Evolutionary conservation across 176 grass and related monocot species (phyloP).

Genomic region (Carex scoparia): DNA sequence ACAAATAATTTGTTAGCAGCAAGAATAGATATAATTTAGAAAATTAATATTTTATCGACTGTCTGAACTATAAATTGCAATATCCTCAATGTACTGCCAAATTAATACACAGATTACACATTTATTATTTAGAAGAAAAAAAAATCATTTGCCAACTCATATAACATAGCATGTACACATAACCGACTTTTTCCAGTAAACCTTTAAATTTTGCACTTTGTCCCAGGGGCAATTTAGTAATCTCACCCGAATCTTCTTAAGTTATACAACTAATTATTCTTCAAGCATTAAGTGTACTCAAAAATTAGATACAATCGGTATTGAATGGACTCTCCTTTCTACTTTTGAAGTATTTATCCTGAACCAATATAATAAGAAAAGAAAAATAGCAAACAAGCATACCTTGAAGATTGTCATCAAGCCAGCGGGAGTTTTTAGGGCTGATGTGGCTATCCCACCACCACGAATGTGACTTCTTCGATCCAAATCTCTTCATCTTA

Average conservation of each 20-base stretch:
- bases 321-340: not conserved
- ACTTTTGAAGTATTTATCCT: not conserved
- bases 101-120: not conserved
- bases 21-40: not conserved
- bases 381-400: not conserved
- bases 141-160: not conserved
- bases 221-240: not conserved
- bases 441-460: conserved; percentile 96
- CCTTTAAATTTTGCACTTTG: not conserved
- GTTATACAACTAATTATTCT: not conserved
- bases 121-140: not conserved
- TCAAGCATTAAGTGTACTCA: not conserved
- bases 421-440: conserved; percentile 86
- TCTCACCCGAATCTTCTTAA: not conserved
- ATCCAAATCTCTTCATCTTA: conserved; percentile 66
- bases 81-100: not conserved
- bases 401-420: conserved; percentile 90
- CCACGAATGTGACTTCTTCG: conserved; percentile 83
- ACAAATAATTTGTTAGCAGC: not conserved
- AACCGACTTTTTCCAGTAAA: conserved; percentile 5
- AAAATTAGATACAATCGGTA: not conserved
- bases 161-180: not conserved
- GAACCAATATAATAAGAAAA: not conserved
- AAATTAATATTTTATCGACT: not conserved
- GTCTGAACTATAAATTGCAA: not conserved